phyloP scores from a whole-genome alignment of 371 early-diverging fungal genomes.

The Mortierella sp. region DNA sequence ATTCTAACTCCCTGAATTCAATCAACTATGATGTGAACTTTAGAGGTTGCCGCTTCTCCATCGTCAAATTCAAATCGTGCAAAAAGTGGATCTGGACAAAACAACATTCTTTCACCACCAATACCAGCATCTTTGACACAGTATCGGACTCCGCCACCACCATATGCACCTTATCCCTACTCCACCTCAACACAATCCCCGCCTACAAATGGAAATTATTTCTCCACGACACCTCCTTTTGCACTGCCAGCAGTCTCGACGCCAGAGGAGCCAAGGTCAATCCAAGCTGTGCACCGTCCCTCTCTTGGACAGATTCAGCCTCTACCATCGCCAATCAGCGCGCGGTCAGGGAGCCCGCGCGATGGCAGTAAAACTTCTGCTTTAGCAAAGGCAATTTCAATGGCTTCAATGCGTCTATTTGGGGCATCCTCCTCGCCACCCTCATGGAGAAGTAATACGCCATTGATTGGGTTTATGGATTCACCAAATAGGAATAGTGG shows the following conservation, averaged over 20 bases:
- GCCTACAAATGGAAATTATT: slow-evolving; percentile 36
- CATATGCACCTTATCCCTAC: slow-evolving; percentile 34
- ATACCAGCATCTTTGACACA: slow-evolving; percentile 41
- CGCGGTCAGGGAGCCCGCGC: slow-evolving; percentile 46
- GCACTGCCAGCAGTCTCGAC: slow-evolving; percentile 41
- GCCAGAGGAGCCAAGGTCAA: slow-evolving; percentile 41
- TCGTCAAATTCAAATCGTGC: slow-evolving; percentile 21
- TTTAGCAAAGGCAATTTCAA: slow-evolving; percentile 70
- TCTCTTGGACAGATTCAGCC: slow-evolving; percentile 33
- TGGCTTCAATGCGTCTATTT: slow-evolving; percentile 72
- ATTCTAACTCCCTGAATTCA: neutral
- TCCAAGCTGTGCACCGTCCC: slow-evolving; percentile 29
- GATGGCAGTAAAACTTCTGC: slow-evolving; percentile 63
- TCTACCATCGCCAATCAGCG: slow-evolving; percentile 25
- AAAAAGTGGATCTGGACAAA: slow-evolving; percentile 22
- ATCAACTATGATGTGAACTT: neutral
- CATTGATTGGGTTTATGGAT: slow-evolving; percentile 41
- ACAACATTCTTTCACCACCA: slow-evolving; percentile 38
- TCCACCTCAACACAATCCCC: slow-evolving; percentile 32
- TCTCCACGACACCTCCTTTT: slow-evolving; percentile 58
- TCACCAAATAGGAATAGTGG: slow-evolving; percentile 30
- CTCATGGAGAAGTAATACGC: slow-evolving; percentile 38
- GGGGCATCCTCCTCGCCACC: slow-evolving; percentile 58
- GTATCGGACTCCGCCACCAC: slow-evolving; percentile 39
- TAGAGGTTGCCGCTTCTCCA: slow-evolving; percentile 58